phyloP scores from a whole-genome alignment of 2,329 filamentous ascomycete species.

The Cercospora sojina region DNA sequence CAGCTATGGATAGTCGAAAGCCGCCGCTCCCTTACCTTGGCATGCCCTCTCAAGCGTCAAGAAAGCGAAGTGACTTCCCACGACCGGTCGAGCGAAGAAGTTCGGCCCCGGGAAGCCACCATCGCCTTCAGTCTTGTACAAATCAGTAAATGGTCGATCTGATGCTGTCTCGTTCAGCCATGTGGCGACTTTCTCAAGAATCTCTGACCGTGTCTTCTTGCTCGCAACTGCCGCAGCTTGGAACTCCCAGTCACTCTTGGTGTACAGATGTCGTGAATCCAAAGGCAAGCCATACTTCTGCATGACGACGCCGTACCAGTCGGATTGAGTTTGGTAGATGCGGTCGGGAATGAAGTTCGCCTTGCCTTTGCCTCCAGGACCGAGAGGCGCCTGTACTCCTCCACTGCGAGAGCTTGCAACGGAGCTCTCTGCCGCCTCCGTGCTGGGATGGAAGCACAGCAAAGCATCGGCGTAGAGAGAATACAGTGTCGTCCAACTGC shows the following conservation, averaged over 20 bases:
- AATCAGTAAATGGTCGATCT: constrained; percentile 75
- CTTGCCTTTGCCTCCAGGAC: constrained; percentile 11
- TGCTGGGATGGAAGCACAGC: constrained; percentile 69
- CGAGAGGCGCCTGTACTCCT: constrained; percentile 23
- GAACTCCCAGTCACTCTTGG: constrained; percentile 83
- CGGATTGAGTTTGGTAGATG: constrained; percentile 75
- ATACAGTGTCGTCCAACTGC: constrained; percentile 82
- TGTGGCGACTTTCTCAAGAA: constrained; percentile 69
- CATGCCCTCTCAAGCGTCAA: constrained; percentile 79
- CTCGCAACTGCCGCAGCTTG: constrained; percentile 79
- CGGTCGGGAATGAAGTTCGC: constrained; percentile 64
- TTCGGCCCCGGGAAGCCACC: constrained; percentile 71
- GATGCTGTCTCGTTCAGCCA: constrained; percentile 83
- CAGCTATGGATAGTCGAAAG: constrained; percentile 22
- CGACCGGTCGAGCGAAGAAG: constrained; percentile 80
- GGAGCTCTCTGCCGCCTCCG: constrained; percentile 23
- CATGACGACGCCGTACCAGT: constrained; percentile 76
- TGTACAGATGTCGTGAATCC: constrained; percentile 78
- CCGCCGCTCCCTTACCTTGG: constrained; percentile 29
- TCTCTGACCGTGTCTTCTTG: constrained; percentile 65
- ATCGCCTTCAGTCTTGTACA: constrained; percentile 76
- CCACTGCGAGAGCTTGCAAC: constrained; percentile 9
- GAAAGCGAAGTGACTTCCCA: constrained; percentile 83
- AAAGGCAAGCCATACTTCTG: constrained; percentile 81
- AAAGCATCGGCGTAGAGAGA: constrained; percentile 79